Evolutionary conservation across 1,284 basidiomycete genomes (phyloP).

Genomic region (Pseudozyma sp.): DNA sequence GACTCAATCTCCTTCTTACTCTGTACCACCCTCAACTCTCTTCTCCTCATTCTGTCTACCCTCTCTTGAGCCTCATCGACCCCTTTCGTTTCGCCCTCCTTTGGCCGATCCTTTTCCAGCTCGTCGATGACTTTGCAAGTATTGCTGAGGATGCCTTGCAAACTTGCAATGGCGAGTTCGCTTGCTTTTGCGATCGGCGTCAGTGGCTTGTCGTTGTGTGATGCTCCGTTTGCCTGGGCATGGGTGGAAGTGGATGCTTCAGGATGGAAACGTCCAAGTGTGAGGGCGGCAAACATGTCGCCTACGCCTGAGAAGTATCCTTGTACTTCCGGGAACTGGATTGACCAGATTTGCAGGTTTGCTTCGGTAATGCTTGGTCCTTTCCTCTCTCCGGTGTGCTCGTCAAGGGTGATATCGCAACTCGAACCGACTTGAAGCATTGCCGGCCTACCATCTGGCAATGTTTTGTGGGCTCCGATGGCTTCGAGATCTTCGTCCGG

Average conservation of each 20-base stretch:
- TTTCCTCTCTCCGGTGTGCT: conserved; percentile 22
- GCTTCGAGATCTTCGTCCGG: conserved; percentile 44
- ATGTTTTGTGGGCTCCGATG: conserved; percentile 41
- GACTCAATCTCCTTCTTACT: conserved; percentile 59
- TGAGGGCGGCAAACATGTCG: conserved; percentile 93
- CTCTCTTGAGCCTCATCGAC: conserved; percentile 43
- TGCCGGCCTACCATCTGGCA: conserved; percentile 42
- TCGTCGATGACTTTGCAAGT: conserved; percentile 45
- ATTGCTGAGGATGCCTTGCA: conserved; percentile 80
- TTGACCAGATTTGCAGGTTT: conserved; percentile 72
- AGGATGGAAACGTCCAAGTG: conserved; percentile 81
- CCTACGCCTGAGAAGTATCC: conserved; percentile 97
- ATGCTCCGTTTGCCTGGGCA: conserved; percentile 7
- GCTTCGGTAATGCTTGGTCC: conserved; percentile 2
- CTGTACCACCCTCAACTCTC: conserved; percentile 64
- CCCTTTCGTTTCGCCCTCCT: conserved; percentile 1
- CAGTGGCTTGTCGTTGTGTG: conserved; percentile 58
- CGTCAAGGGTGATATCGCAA: conserved; percentile 44
- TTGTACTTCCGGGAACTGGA: conserved; percentile 82
- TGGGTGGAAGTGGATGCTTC: neutral
- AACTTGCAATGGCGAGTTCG: conserved; percentile 78
- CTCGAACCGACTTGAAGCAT: conserved; percentile 69
- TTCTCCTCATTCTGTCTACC: conserved; percentile 60
- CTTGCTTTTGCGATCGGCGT: conserved; percentile 73
- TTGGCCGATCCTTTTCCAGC: conserved; percentile 10